Conservation (phyloP, 257 asterid genomes). For the Salvia splendens region DNA sequence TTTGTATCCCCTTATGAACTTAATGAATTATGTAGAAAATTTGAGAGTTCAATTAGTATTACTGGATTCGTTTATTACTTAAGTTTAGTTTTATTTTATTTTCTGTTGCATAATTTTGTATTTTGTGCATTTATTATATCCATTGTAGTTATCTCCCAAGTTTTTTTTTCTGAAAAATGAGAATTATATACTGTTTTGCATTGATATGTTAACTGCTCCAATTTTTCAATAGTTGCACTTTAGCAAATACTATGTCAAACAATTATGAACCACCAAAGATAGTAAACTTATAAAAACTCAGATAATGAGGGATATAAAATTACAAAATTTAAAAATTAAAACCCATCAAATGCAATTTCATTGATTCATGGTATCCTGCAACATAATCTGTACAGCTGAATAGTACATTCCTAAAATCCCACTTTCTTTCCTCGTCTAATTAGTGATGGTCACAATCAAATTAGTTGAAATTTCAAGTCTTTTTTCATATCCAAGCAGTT, state of each 20-base stretch:
- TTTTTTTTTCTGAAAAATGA: too few species aligned
- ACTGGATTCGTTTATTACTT: not conserved
- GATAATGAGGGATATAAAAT: not conserved
- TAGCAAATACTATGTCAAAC: not conserved
- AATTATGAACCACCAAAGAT: not conserved
- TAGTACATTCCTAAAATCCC: constrained; percentile 39
- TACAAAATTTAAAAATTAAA: not conserved
- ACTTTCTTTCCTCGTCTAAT: constrained; percentile 26
- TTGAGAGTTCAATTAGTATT: not conserved
- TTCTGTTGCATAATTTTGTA: too few species aligned
- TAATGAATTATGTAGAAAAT: constrained; percentile 5
- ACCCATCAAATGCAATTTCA: constrained; percentile 37
- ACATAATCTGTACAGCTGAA: constrained; percentile 46
- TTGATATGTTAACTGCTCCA: not conserved
- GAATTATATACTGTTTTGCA: too few species aligned
- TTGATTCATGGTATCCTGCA: constrained; percentile 37
- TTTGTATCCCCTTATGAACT: not conserved
- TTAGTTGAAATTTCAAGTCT: constrained; percentile 29
- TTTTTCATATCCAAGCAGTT: constrained; percentile 21
- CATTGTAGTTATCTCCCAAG: too few species aligned
- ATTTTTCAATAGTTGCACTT: not conserved
- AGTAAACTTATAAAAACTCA: not conserved
- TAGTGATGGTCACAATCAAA: constrained; percentile 37
- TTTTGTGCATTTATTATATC: too few species aligned
- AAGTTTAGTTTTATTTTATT: too few species aligned